Base-by-base conservation (phyloP, 306 rosid genomes). In the Aeschynomene evenia region DNA sequence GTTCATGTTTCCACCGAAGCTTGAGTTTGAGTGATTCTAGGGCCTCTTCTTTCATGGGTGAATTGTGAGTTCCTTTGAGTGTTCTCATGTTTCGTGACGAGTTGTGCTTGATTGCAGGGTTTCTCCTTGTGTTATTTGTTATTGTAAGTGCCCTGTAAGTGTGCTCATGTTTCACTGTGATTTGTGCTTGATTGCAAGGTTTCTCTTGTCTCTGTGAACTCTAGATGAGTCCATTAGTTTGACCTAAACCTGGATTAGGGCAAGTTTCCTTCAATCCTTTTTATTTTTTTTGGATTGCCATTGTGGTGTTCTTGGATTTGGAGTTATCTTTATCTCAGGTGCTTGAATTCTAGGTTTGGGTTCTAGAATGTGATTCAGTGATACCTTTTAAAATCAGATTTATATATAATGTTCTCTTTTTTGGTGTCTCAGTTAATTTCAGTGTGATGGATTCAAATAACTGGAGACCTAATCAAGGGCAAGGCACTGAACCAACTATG, bases 401-500 rank as follows among this genome's bases (percentile, higher is more conserved):
- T 69, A 66, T 55, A 56, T 26, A 26, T 10, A 46, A 9, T 66
- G 39, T 62, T 69, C 55, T 22, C n/a, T 40, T 43, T 70, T 39
- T 10, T 11, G 57, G 40, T 63, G 69, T 14, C 72, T 68, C 69
- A 72, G 73, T 22, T 36, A 36, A 20, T 53, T 60, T 29, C 19
- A 52, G 34, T 62, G 29, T 4, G 49, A 79, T 83, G 88, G 86
- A 83, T 57, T 9, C 74, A 29, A 74, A 63, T 68, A 81, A 76
- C 49, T 79, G 86, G 86, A 45, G 63, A 60, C 78, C 86, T 40
- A 39, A 79, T 61, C 88, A 76, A 65, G 84, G 72, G 55, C 88
- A 76, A 65, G 84, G 72, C 37, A 72, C 60, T 16, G 82, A 81
- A 49, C 70, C 83, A 54, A 29, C 77, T 28, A 53, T 45, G 53